Base-by-base conservation (phyloP, 2,329 filamentous ascomycete species). In the Macrophomina tecta region DNA sequence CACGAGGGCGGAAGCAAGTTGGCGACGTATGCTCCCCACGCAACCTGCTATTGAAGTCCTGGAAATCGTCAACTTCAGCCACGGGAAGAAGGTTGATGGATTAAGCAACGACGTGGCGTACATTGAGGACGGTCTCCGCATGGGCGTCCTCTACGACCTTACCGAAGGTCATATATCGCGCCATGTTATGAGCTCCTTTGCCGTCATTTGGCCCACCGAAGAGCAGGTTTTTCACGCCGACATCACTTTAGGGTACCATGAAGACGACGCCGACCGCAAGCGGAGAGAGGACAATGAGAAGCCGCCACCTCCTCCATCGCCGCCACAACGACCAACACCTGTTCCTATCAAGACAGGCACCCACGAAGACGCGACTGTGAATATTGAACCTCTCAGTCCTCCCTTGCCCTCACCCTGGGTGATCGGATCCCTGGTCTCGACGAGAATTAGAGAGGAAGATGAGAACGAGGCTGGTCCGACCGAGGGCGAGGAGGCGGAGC, bases 11-110 rank as follows among this genome's bases (percentile, higher is more conserved):
- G 69, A 74, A 61, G 76, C 76, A 11, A 72, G 69, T 52, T 78
- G 76, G 76, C 67, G 75, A n/a, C 70, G 71, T 36, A 78, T 78
- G 76, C 75, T 72, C 53, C 70, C 77, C 16, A 72, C 68, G 45
- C 75, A 77, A 67, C 76, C 75, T 14, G 60, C 60, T 11, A 51
- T 63, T n/a, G 23, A 40, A 9, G 46, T 52, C n/a, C 60, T 63
- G 5, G 60, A 63, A n/a, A 52, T 63, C 32, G 36, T 28, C 30
- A 63, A 63, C 46, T 63, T 63, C n/a, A 63, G 60, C 60, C 60
- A 63, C 46, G 60, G 60, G 7, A 63, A 63, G 6, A 49, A 12
- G n/a, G 16, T 52, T 16, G 60, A 63, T 11, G 60, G 60, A 4
- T 38, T 64, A 14, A 64, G 62, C 36, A 64, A 64, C 30, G 49